Conservation (phyloP, 2,329 filamentous ascomycete species). For the Domatiomyces globalis region DNA sequence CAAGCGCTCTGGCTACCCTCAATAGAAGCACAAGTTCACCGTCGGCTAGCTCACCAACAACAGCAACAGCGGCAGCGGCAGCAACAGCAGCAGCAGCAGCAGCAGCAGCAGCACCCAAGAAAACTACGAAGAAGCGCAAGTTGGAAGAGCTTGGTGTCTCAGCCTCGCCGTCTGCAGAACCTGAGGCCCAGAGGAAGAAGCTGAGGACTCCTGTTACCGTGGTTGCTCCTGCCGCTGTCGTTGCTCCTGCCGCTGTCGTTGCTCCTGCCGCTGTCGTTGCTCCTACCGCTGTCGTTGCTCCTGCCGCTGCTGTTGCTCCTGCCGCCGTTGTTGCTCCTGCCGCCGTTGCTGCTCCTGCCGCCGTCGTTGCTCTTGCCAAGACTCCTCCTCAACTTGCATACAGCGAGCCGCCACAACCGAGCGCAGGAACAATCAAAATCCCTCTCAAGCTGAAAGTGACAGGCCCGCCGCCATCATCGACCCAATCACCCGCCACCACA, state of each 20-base stretch:
- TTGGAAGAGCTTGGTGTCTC: slow-evolving; percentile 4
- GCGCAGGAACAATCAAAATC: slow-evolving; percentile 16
- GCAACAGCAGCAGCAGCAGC: slow-evolving; percentile 12
- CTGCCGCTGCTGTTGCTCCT: too few species aligned
- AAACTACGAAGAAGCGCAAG: slow-evolving; percentile 25
- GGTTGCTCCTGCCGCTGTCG: slow-evolving; percentile 32
- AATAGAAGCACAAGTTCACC: slow-evolving; percentile 18
- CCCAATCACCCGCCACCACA: slow-evolving; percentile 11
- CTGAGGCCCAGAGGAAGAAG: slow-evolving; percentile 22
- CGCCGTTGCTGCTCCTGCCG: slow-evolving; percentile 29
- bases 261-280: slow-evolving; percentile 31
- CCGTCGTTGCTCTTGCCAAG: slow-evolving; percentile 32
- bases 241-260: slow-evolving; percentile 31
- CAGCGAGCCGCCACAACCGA: slow-evolving; percentile 11
- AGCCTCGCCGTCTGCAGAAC: slow-evolving; percentile 15
- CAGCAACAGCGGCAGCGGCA: slow-evolving; percentile 10
- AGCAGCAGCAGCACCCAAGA: slow-evolving; percentile 14
- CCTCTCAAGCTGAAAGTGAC: slow-evolving; percentile 16
- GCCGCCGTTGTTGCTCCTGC: slow-evolving; percentile 33
- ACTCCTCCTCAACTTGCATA: slow-evolving; percentile 21
- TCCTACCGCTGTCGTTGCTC: slow-evolving; percentile 32
- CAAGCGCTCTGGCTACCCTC: slow-evolving; percentile 16
- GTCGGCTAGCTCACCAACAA: slow-evolving; percentile 9
- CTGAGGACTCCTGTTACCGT: slow-evolving; percentile 29
- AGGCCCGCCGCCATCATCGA: slow-evolving; percentile 5